These are phyloP conservation scores for Tulasnella sp. DNA, from an alignment of 768 basidiomycete species.

Conservation along the genomic window DNA sequence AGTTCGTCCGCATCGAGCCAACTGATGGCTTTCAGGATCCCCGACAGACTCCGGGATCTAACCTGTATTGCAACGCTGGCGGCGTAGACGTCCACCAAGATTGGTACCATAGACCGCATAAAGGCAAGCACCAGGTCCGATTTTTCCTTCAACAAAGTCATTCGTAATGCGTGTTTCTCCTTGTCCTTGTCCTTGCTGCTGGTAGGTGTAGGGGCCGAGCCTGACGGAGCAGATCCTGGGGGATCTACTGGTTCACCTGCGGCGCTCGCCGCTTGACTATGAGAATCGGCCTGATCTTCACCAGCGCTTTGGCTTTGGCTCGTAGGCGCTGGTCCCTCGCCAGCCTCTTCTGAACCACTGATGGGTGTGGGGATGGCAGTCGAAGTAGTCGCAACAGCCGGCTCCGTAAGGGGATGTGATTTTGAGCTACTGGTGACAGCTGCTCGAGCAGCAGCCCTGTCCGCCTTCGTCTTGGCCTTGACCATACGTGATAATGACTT, in stretches of 20 bases:
- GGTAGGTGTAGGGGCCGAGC: not conserved
- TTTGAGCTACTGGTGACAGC: not conserved
- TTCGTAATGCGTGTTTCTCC: conserved; percentile 29
- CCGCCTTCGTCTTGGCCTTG: conserved; percentile 72
- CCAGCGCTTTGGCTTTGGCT: not conserved
- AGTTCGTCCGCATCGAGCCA: conserved; percentile 74
- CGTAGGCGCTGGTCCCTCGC: not conserved
- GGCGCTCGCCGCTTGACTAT: not conserved
- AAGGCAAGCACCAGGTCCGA: conserved; percentile 71
- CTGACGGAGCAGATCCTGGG: not conserved
- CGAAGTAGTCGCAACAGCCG: not conserved
- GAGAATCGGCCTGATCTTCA: not conserved
- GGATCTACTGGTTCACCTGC: not conserved
- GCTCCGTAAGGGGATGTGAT: not conserved
- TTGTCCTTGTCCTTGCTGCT: conserved; percentile 1
- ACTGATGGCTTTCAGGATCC: conserved; percentile 81
- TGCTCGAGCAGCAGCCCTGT: conserved; percentile 19
- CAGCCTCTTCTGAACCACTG: not conserved
- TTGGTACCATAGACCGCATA: conserved; percentile 82
- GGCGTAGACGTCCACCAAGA: conserved; percentile 97
- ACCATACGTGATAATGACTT: conserved; percentile 65
- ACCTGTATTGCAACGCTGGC: conserved; percentile 86
- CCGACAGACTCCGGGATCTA: conserved; percentile 79
- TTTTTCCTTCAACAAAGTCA: conserved; percentile 64
- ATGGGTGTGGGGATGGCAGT: not conserved